Evolutionary conservation across 768 basidiomycete species (phyloP), one percentile per base, ranked within the genome.

Genomic region (Paxillus rubicundulus): DNA sequence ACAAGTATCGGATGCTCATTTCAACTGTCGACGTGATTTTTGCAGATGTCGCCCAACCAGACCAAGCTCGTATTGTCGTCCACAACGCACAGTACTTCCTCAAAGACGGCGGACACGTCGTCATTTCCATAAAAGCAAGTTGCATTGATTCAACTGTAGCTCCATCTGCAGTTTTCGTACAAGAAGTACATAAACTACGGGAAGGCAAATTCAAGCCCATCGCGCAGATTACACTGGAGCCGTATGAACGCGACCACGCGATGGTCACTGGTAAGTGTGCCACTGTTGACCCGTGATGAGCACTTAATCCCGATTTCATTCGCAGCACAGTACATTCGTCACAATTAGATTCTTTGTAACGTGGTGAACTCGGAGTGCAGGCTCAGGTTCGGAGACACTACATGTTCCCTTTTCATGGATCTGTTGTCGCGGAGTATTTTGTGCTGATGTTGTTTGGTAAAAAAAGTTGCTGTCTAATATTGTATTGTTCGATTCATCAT

Each of bases 61-160:
- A 99, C 73, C 97, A 99, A 74, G 95, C 95, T 3, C 93, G 95
- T 77, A 98, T 98, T 64, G 92, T 98, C 56, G 79, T 82, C 37
- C 81, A 85, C 70, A 98, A 99, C 71, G 92, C 96, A 0, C 86
- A 97, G 61, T 85, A 86, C 70, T 99, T 99, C 86, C 80, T 99
- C 49, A 98, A 96, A 72, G 87, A 95, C 70, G 83, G 82, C 28
- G 97, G 97, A 2, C 92, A 97, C 63, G 77, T 82, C 61, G 85
- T 99, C 62, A 93, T 99, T 58, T 98, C 96, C 49, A 97, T 99
- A 82, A 99, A 99, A 77, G 97, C 97, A 28, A 93, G 89, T 63
- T 99, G 97, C 78, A 89, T 99, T 70, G 97, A 99, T 72, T 98
- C 93, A 39, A 98, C 95, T n/a, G 82, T 81, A 3, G 84, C 92